These are phyloP conservation scores for Lenwebbia sp. DNA, from an alignment of 345 rosid species.

Conservation along the genomic window DNA sequence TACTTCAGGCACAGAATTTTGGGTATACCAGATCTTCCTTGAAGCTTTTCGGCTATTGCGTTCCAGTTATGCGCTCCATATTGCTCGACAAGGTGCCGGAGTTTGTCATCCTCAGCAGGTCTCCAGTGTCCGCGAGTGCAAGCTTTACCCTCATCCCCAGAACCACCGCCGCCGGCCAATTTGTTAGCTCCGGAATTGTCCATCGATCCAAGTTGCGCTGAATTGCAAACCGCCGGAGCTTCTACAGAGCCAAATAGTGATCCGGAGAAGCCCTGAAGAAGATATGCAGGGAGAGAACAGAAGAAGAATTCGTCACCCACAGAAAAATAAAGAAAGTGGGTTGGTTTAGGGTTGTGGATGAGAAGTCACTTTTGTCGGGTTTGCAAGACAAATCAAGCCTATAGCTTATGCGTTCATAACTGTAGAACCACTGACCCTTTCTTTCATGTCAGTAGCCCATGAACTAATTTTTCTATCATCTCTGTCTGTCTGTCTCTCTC, in stretches of 20 bases:
- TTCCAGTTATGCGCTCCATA: constrained; percentile 73
- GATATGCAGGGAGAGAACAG: constrained; percentile 27
- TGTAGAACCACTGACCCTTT: constrained; percentile 22
- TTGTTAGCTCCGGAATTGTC: not conserved
- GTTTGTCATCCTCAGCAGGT: constrained; percentile 65
- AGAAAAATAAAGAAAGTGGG: constrained; percentile 27
- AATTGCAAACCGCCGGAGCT: not conserved
- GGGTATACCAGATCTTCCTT: constrained; percentile 58
- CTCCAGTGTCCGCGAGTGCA: constrained; percentile 73
- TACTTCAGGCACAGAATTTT: not conserved
- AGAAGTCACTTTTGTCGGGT: constrained; percentile 70
- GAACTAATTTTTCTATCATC: constrained; percentile 3
- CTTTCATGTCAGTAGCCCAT: constrained; percentile 15
- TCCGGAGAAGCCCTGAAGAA: constrained; percentile 10
- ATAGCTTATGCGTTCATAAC: constrained; percentile 2
- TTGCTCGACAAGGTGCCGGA: constrained; percentile 47
- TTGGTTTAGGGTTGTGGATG: constrained; percentile 60
- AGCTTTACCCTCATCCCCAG: constrained; percentile 26
- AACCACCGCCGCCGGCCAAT: constrained; percentile 11
- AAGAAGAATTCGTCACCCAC: not conserved
- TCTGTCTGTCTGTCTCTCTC: not conserved
- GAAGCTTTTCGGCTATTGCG: constrained; percentile 59
- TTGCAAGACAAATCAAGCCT: constrained; percentile 46
- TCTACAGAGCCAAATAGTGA: not conserved
- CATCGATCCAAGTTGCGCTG: not conserved